Base-by-base conservation (phyloP, 2,329 filamentous ascomycete genomes). In the Aspergillus niger region DNA sequence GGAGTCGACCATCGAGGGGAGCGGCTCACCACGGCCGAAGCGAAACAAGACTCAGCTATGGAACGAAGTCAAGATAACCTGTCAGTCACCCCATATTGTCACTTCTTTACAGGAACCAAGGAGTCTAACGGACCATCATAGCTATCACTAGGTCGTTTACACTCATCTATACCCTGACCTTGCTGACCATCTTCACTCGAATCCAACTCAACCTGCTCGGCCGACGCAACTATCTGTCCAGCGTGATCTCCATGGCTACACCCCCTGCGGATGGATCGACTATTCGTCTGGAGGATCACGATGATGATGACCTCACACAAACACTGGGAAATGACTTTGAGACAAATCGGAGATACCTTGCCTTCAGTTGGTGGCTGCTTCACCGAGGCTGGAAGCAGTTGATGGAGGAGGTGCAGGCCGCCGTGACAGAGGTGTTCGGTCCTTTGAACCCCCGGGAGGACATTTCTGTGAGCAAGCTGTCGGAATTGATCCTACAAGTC, bases 181-280 rank as follows among this genome's bases (percentile, higher is more conserved):
- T 99, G 50, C 86, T 99, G 60, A 93, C 91, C 6, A 87, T 99
- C 77, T 87, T 99, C 67, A 99, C 95, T 1, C 87, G 94, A 63
- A 91, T 99, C 70, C 95, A 99, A 79, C 87, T 99, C 62, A 99
- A 99, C 80, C 91, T 99, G 28, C 90, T 99, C 39, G 95, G 95
- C 56, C 90, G 95, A 63, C 86, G 94, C 63, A 98, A 92, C 76
- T 99, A 99, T 78, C 87, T 99, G 52, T 97, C 94, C 6, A 97
- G 92, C 65, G 95, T 99, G 17, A 91, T 98, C 24, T 92, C 92
- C 3, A 85, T 98, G 20, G 94, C 95, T 17, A 91, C 90, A 0
- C 91, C 90, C 32, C 81, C 86, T 6, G 82, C 86, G 17, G 85
- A 91, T 55, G 87, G 82, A 20, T 84, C 90, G 3, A 90, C 87